phyloP scores from a whole-genome alignment of 345 rosid species.

The Aurinia saxatilis region DNA sequence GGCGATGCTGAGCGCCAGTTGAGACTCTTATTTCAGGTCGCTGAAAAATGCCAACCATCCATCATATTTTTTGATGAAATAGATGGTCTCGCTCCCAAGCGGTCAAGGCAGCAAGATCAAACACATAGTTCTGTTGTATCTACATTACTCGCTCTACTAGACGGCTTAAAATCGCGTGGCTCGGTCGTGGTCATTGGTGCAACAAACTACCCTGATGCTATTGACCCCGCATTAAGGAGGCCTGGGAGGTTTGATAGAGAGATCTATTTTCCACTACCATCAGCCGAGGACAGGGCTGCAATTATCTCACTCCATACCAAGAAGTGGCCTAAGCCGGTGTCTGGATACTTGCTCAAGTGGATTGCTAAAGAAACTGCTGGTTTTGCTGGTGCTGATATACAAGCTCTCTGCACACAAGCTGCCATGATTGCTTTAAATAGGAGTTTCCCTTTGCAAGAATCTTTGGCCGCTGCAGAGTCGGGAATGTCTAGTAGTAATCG shows the following conservation, averaged over 20 bases:
- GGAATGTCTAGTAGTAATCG: slow-evolving; percentile 45
- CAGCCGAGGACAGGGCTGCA: slow-evolving; percentile 74
- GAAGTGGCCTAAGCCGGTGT: slow-evolving; percentile 90
- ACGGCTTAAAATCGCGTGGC: slow-evolving; percentile 94
- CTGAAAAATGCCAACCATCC: slow-evolving; percentile 95
- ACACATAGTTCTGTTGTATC: slow-evolving; percentile 99
- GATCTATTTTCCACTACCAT: slow-evolving; percentile 89
- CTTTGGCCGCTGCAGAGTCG: slow-evolving; percentile 64
- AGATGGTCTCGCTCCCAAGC: slow-evolving; percentile 90
- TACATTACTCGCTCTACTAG: slow-evolving; percentile 88
- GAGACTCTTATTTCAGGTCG: slow-evolving; percentile 97
- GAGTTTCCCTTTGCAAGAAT: slow-evolving; percentile 84
- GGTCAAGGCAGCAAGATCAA: slow-evolving; percentile 95
- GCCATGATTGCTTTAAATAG: slow-evolving; percentile 84
- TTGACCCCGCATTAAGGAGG: slow-evolving; percentile 97
- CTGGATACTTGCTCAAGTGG: slow-evolving; percentile 76
- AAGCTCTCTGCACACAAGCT: slow-evolving; percentile 96
- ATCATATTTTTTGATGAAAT: slow-evolving; percentile 97
- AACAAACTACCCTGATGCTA: slow-evolving; percentile 95
- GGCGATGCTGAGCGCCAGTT: slow-evolving; percentile 99
- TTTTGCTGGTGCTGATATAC: slow-evolving; percentile 98
- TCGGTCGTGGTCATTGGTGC: slow-evolving; percentile 99
- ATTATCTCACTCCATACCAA: slow-evolving; percentile 85
- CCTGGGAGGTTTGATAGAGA: slow-evolving; percentile 99
- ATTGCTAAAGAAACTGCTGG: slow-evolving; percentile 80